A percentile compares a stretch with the other conserved stretches of the same genome.
phyloP scores from a whole-genome alignment of 2,329 filamentous ascomycete genomes.

The Ophiognomonia clavigignenti-juglandacearum region DNA sequence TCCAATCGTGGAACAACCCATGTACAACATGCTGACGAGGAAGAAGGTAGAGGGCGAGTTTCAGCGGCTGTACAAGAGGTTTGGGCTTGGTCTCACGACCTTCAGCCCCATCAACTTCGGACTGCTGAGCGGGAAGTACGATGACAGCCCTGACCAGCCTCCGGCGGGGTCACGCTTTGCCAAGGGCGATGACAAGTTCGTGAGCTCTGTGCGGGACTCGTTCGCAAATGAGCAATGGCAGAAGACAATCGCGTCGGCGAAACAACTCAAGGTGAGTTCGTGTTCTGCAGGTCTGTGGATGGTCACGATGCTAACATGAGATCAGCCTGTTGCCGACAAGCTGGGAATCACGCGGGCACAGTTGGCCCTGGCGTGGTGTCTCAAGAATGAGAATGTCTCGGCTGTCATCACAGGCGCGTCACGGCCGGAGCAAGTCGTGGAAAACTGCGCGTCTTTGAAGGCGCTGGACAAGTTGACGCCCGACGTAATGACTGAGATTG shows the following conservation, averaged over 20 bases:
- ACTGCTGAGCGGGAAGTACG: constrained; percentile 60
- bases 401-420: constrained; percentile 60
- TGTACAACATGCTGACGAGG: constrained; percentile 61
- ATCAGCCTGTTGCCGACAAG: constrained; percentile 60
- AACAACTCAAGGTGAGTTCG: constrained; percentile 35
- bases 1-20: constrained; percentile 62
- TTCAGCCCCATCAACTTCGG: constrained; percentile 53
- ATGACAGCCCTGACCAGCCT: constrained; percentile 57
- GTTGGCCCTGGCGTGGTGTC: constrained; percentile 59
- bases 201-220: constrained; percentile 46
- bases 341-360: constrained; percentile 54
- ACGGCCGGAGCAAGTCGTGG: constrained; percentile 53
- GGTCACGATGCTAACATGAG: constrained; percentile 23
- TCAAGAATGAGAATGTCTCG: constrained; percentile 57
- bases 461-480: constrained; percentile 52
- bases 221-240: constrained; percentile 51
- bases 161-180: constrained; percentile 56
- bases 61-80: constrained; percentile 53
- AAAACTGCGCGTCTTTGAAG: constrained; percentile 51
- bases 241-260: constrained; percentile 50
- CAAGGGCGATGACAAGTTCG: constrained; percentile 53
- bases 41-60: constrained; percentile 61
- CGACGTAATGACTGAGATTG: constrained; percentile 55
- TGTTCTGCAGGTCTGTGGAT: neutral
- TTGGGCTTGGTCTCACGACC: constrained; percentile 56